Evolutionary conservation across 2,329 filamentous ascomycete species (phyloP).

Genomic region (Aspergillus sp.): DNA sequence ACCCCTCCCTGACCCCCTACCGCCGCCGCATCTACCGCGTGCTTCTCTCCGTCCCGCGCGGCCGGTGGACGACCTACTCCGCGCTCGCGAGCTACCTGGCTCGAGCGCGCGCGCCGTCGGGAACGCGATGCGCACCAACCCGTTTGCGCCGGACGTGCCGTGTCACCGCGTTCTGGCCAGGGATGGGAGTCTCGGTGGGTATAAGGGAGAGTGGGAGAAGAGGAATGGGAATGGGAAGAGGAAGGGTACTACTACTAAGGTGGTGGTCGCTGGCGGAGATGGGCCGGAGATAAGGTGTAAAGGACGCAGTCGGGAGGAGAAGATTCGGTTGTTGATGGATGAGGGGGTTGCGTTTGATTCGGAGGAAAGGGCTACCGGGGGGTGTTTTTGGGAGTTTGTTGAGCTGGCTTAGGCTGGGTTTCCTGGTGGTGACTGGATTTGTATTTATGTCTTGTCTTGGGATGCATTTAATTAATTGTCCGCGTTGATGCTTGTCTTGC

Average conservation of each 20-base stretch:
- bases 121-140: conserved; percentile 66
- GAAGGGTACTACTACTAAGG: no score
- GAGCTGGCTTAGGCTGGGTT: no score
- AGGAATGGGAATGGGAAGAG: conserved; percentile 36
- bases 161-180: conserved; percentile 74
- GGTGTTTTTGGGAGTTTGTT: conserved; percentile 25
- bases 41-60: conserved; percentile 67
- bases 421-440: no score
- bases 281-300: conserved; percentile 27
- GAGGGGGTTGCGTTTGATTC: conserved; percentile 29
- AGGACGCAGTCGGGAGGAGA: conserved; percentile 28
- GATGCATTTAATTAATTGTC: no score
- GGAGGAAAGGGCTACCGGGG: conserved; percentile 17
- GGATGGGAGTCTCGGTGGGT: conserved; percentile 50
- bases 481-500: no score
- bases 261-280: conserved; percentile 27
- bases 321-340: conserved; percentile 21
- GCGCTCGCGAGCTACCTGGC: conserved; percentile 57
- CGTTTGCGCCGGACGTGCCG: conserved; percentile 71
- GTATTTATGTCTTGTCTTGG: no score
- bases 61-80: conserved; percentile 69
- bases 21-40: conserved; percentile 54
- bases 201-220: conserved; percentile 42
- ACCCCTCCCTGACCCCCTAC: conserved; percentile 42
- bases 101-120: conserved; percentile 70